phyloP scores from a whole-genome alignment of 352 stramenopile genomes.

The Pythium inflatum region DNA sequence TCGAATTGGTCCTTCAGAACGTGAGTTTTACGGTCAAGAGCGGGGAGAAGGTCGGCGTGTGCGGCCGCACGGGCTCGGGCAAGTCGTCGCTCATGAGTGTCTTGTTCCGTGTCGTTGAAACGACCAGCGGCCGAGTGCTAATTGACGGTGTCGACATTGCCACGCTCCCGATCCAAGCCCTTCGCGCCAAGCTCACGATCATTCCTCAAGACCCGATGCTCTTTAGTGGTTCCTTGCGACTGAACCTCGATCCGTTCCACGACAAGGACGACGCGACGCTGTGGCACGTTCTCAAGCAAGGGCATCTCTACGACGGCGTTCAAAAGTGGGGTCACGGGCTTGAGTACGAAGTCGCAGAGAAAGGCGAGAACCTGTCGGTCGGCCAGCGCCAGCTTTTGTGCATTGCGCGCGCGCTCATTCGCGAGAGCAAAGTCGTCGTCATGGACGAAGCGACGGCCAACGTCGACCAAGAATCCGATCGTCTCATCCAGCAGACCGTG shows the following conservation, averaged over 20 bases:
- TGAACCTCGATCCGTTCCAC: constrained; percentile 90
- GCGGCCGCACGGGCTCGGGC: constrained; percentile 68
- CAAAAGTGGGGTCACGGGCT: constrained; percentile 42
- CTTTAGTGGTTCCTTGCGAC: constrained; percentile 84
- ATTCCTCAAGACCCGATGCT: constrained; percentile 94
- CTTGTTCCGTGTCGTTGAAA: constrained; percentile 48
- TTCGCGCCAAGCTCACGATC: constrained; percentile 47
- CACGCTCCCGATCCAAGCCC: constrained; percentile 31
- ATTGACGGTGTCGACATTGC: constrained; percentile 90
- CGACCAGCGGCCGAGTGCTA: constrained; percentile 50
- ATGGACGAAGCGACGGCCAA: constrained; percentile 93
- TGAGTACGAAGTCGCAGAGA: constrained; percentile 84
- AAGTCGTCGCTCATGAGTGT: constrained; percentile 36
- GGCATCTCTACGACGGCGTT: constrained; percentile 60
- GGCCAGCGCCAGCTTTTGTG: constrained; percentile 93
- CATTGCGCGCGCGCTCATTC: constrained; percentile 88
- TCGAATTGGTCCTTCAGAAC: constrained; percentile 46
- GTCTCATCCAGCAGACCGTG: constrained; percentile 74
- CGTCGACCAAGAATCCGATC: constrained; percentile 73
- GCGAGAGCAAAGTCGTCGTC: constrained; percentile 83
- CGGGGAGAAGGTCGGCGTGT: constrained; percentile 79
- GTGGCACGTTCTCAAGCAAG: constrained; percentile 57
- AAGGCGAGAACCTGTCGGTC: constrained; percentile 90
- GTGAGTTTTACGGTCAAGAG: constrained; percentile 58
- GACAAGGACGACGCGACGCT: constrained; percentile 65